phyloP scores from a whole-genome alignment of 163 green algal genomes.

The Scenedesmus sp. region DNA sequence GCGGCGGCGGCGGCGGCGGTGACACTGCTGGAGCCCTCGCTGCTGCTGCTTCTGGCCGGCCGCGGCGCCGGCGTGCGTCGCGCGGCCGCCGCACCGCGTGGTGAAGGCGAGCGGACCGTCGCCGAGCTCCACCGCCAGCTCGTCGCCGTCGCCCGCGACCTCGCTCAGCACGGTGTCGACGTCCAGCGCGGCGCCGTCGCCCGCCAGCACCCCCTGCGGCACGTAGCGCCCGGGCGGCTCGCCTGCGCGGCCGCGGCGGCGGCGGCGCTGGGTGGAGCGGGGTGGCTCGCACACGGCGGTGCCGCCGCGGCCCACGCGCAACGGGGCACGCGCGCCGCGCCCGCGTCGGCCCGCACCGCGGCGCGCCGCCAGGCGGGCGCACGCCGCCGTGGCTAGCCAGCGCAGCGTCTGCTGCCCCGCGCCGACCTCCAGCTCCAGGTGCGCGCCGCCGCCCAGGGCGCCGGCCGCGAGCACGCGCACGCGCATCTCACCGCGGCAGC shows the following conservation, averaged over 20 bases:
- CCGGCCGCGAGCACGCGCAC: no score
- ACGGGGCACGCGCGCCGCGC: background rate
- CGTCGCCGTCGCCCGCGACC: constrained; percentile 67
- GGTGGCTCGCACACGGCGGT: background rate
- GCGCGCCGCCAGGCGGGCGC: constrained; percentile 63
- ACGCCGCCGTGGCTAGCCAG: constrained; percentile 72
- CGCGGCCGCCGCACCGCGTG: constrained; percentile 49
- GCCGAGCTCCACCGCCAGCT: constrained; percentile 75
- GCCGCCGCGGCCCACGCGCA: background rate
- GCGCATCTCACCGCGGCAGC: no score
- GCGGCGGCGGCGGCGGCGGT: background rate
- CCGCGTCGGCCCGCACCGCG: constrained; percentile 48
- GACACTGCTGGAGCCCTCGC: background rate
- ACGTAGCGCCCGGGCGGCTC: constrained; percentile 68
- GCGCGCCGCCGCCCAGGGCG: no score
- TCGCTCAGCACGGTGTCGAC: constrained; percentile 81
- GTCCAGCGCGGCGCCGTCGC: constrained; percentile 72
- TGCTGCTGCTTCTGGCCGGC: background rate
- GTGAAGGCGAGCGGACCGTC: constrained; percentile 67
- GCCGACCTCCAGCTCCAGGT: no score
- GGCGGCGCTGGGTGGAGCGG: background rate
- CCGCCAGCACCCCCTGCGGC: constrained; percentile 71
- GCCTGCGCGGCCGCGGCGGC: constrained; percentile 44
- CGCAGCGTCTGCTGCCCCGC: constrained; percentile 73
- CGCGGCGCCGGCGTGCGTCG: background rate